Base-by-base conservation (phyloP, 2,329 filamentous ascomycete genomes). In the Colletotrichum eremochloae region DNA sequence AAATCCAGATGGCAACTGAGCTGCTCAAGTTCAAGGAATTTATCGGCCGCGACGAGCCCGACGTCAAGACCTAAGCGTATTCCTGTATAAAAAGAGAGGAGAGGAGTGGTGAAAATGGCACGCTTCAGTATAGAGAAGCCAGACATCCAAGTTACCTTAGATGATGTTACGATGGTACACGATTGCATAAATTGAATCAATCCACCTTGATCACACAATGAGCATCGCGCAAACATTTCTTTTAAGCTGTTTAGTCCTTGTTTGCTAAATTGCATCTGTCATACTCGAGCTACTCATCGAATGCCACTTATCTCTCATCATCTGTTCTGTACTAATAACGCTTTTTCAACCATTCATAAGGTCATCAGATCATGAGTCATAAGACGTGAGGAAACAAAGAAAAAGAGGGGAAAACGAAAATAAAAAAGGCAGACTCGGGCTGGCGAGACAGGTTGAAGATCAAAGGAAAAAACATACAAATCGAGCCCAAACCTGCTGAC, bases 11-110 rank as follows among this genome's bases (percentile, higher is more conserved):
- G 77, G 94, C 96, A 31, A 93, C 94, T 3, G 90, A 92, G 67
- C 86, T 99, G 72, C 88, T 99, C 80, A 95, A 96, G 87, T 92
- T 99, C 83, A 94, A 98, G 87, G 93, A 98, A 87, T 95, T 93
- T 81, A 91, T 98, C 78, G 95, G 95, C 80, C 92, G 95, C 74
- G 94, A 94, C 78, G 93, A 97, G 86, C 96, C 96, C 46, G 94
- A 97, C 84, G 96, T 99, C 79, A 97, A 95, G 92, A 99, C 96
- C 73, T 98, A 91, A 77, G 56, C 20, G 48, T 18, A 38, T 46
- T 48, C 20, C 12, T 73, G 63, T 66, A 55, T 63, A 44, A 63
- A 71, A 53, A 24, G 42, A 50, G 52, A 20, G n/a, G 12, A 29
- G 31, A 24, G 18, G 31, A 31, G 60, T 38, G 42, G 33, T 62